Evolutionary conservation across 2,329 filamentous ascomycete genomes (phyloP), one percentile per base, ranked within the genome.

Genomic region (Alternaria conjuncta): DNA sequence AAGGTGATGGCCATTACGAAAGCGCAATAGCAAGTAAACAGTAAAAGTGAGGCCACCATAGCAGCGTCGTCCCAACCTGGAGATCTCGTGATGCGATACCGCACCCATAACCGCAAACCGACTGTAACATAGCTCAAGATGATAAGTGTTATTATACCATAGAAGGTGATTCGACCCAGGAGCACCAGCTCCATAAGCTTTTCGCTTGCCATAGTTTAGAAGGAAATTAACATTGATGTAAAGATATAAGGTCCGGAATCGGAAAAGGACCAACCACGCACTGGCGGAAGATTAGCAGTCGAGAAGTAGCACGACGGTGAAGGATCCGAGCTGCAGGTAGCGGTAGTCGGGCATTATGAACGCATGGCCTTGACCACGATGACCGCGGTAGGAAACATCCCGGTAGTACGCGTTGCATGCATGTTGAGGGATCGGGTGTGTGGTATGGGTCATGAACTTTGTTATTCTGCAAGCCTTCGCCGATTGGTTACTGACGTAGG

Each of bases 1-100:
- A 61, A 25, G 11, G 57, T 71, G 18, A 78, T 72, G 5, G 71
- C 65, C 2, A 72, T 49, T 75, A 45, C 32, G 49, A 53, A 53
- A 3, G 49, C 49, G 13, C 49, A 26, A 78, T 72, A 6, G 71
- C 65, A 4, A 71, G 51, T 76, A 41, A 77, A 77, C 4, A 77
- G 63, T 11, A 68, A 28, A 61, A 78, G 50, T 21, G 75, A 74
- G 23, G 73, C 63, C 8, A 76, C 59, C 69, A 79, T 78, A 5
- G 70, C 69, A 5, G 66, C 70, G 67, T 79, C 77, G 58, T 79
- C 77, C 74, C 75, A 78, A 20, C 77, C 76, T 45, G 74, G 71
- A 50, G 71, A 72, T 57, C 73, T 78, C 18, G 77, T 78, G 32
- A 78, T 76, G 20, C 71, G 69, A 41, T 71, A 64, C 25, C 77